Percentiles rank a stretch among this genome's conserved stretches.
These are phyloP conservation scores for Spencermartinsiella ligniputridi DNA, from an alignment of 1,139 yeast species.

Conservation along the genomic window DNA sequence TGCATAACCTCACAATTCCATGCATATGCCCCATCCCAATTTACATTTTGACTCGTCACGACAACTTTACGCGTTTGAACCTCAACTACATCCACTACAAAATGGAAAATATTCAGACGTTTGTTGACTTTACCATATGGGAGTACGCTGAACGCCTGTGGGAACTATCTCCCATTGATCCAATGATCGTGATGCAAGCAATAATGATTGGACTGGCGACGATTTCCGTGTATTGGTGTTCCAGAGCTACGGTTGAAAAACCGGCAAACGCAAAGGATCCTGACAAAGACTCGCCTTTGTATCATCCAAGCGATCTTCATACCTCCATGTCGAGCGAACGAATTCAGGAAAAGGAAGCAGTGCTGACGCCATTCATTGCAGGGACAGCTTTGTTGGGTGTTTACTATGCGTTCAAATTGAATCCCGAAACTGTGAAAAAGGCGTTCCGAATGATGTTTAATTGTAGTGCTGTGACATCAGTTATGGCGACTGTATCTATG, in stretches of 20 bases:
- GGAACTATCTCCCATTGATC: neutral
- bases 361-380: slow-evolving; percentile 42
- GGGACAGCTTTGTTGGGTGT: slow-evolving; percentile 36
- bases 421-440: neutral
- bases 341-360: slow-evolving; percentile 29
- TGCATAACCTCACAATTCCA: too few relatives aligned
- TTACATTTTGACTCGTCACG: too few relatives aligned
- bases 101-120: neutral
- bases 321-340: slow-evolving; percentile 2
- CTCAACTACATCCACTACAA: too few relatives aligned
- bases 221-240: slow-evolving; percentile 37
- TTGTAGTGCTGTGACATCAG: neutral
- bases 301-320: slow-evolving; percentile 48
- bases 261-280: slow-evolving; percentile 41
- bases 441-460: neutral
- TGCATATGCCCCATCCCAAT: too few relatives aligned
- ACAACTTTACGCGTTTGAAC: too few relatives aligned
- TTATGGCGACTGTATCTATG: neutral
- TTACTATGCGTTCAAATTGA: slow-evolving; percentile 27
- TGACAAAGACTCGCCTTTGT: slow-evolving; percentile 36
- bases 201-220: slow-evolving; percentile 9
- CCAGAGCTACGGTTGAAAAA: slow-evolving; percentile 40
- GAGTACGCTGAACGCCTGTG: neutral
- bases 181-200: slow-evolving; percentile 6
- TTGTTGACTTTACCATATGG: neutral